Evolutionary conservation across 2,329 filamentous ascomycete species (phyloP).

Genomic region (Diplodia corticola): DNA sequence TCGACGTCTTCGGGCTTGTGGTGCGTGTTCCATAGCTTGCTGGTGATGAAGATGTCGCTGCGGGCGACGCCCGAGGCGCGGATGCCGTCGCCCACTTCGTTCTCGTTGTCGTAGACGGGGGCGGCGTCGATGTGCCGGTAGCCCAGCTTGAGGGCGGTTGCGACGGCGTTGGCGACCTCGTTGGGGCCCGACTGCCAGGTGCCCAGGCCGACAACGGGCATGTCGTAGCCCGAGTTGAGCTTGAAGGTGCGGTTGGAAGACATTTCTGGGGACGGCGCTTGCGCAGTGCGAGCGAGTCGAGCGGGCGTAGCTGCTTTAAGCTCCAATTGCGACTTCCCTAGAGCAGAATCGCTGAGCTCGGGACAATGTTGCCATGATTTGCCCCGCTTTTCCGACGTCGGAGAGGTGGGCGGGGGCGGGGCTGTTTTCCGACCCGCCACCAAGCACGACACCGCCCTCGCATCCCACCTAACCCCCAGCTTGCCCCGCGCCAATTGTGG

Average conservation of each 20-base stretch:
- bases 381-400: conserved; percentile 19
- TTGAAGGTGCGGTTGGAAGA: conserved; percentile 13
- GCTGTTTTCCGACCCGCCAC: conserved; percentile 11
- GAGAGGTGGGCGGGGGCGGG: not conserved
- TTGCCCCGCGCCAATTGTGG: conserved; percentile 5
- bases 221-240: conserved; percentile 21
- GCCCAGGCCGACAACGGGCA: conserved; percentile 20
- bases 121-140: conserved; percentile 59
- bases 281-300: not conserved
- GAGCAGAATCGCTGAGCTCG: not conserved
- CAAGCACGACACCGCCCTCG: not conserved
- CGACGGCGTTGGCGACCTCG: conserved; percentile 19
- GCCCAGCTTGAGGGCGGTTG: conserved; percentile 36
- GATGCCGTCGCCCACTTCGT: conserved; percentile 51
- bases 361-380: not conserved
- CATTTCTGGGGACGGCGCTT: not conserved
- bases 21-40: conserved; percentile 85
- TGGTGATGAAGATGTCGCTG: conserved; percentile 54
- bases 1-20: conserved; percentile 68
- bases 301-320: not conserved
- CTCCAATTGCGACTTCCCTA: not conserved
- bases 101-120: conserved; percentile 52
- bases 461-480: not conserved
- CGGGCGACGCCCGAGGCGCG: conserved; percentile 45
- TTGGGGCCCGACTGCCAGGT: conserved; percentile 22